A percentile compares a stretch with the other conserved stretches of the same genome.
Conservation (phyloP, 768 basidiomycete genomes). For the Daedaleopsis nitida region DNA sequence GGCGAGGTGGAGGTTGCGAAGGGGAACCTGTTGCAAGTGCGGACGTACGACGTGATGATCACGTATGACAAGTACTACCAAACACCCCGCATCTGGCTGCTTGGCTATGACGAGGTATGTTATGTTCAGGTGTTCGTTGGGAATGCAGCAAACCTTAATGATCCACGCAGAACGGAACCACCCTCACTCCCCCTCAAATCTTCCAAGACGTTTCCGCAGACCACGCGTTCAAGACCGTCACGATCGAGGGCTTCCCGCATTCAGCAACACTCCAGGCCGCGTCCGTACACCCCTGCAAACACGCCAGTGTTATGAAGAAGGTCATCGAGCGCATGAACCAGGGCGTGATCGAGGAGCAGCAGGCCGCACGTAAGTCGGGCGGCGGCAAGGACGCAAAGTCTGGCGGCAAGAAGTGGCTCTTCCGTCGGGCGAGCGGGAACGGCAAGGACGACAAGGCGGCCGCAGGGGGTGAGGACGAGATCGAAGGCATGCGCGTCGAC, state of each 20-base stretch:
- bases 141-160: neutral
- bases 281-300: constrained; percentile 97
- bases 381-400: constrained; percentile 50
- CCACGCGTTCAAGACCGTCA: constrained; percentile 98
- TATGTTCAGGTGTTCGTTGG: neutral
- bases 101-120: constrained; percentile 93
- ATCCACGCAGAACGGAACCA: constrained; percentile 73
- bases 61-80: constrained; percentile 99
- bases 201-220: constrained; percentile 98
- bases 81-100: constrained; percentile 95
- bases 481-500: constrained; percentile 94
- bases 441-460: constrained; percentile 52
- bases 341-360: constrained; percentile 80
- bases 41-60: constrained; percentile 99
- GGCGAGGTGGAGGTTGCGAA: constrained; percentile 67
- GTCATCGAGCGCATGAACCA: constrained; percentile 98
- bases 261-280: constrained; percentile 82
- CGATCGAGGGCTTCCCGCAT: constrained; percentile 98
- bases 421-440: constrained; percentile 67
- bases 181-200: constrained; percentile 86
- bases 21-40: constrained; percentile 88
- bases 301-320: constrained; percentile 99
- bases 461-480: constrained; percentile 59
- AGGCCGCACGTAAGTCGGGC: constrained; percentile 59
- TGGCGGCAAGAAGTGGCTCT: constrained; percentile 74